Conservation (phyloP, 495 filamentous ascomycete genomes). For the Talaromyces stipitatus region DNA sequence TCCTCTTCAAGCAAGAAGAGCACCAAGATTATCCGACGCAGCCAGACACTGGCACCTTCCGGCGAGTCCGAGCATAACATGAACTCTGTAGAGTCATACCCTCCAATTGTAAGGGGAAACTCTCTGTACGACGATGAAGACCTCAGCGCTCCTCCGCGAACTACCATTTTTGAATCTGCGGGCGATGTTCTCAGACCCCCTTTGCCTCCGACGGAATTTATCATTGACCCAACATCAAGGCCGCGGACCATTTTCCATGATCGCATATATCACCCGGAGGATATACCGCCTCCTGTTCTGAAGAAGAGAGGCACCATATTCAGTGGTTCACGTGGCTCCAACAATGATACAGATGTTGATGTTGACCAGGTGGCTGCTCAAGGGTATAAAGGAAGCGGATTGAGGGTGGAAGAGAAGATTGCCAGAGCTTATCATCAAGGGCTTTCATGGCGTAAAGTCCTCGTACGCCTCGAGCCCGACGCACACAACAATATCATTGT, state of each 20-base stretch:
- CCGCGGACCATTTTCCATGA: constrained; percentile 95
- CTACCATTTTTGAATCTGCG: constrained; percentile 90
- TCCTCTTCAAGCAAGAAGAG: constrained; percentile 36
- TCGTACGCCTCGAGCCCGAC: constrained; percentile 91
- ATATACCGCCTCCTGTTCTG: constrained; percentile 73
- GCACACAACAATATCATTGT: constrained; percentile 98
- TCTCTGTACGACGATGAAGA: constrained; percentile 36
- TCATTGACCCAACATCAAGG: constrained; percentile 75
- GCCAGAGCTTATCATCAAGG: constrained; percentile 87
- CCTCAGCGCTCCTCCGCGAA: constrained; percentile 70
- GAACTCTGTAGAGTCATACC: constrained; percentile 13
- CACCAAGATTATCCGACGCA: constrained; percentile 67
- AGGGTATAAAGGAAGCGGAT: constrained; percentile 37
- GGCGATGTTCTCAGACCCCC: constrained; percentile 88
- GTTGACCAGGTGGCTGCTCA: constrained; percentile 7
- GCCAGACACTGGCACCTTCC: constrained; percentile 57
- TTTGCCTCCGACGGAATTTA: constrained; percentile 68
- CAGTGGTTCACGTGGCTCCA: constrained; percentile 5
- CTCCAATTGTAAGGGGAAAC: constrained; percentile 32
- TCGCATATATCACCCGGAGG: constrained; percentile 84
- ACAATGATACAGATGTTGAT: constrained; percentile 11
- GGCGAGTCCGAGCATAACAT: constrained; percentile 27
- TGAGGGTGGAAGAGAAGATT: constrained; percentile 96
- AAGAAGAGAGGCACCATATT: constrained; percentile 5
- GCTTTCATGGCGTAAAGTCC: constrained; percentile 90